Conservation (phyloP, 306 rosid genomes). For the Prunus kanzakura region DNA sequence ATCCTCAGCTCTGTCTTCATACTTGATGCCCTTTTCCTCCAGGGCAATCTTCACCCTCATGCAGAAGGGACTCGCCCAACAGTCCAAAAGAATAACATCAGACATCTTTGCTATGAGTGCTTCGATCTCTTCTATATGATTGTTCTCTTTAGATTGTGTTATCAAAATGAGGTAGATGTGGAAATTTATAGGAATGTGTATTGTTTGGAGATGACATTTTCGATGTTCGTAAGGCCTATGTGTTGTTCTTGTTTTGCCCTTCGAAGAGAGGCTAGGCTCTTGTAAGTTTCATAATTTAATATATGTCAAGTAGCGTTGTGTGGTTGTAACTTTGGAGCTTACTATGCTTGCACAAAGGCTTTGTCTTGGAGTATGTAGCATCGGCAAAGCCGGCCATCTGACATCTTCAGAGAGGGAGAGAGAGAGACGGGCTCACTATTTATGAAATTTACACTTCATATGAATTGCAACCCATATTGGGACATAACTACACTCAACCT, state of each 20-base stretch:
- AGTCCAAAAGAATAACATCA: slow-evolving; percentile 45
- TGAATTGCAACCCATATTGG: too few species aligned
- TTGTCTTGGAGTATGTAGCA: not conserved
- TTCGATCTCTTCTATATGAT: not conserved
- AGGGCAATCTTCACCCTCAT: slow-evolving; percentile 55
- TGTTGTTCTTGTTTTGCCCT: slow-evolving; percentile 2
- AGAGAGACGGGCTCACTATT: too few species aligned
- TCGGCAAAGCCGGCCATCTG: not conserved
- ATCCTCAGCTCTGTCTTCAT: slow-evolving; percentile 46
- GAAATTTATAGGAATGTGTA: not conserved
- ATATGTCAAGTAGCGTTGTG: not conserved
- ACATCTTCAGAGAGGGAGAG: too few species aligned
- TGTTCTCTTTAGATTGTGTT: not conserved
- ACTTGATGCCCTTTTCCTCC: slow-evolving; percentile 48
- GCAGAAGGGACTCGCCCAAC: slow-evolving; percentile 57
- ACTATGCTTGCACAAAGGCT: not conserved
- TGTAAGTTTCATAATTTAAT: not conserved
- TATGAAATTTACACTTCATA: too few species aligned
- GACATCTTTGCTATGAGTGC: slow-evolving; percentile 32
- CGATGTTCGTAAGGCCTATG: not conserved
- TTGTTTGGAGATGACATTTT: not conserved
- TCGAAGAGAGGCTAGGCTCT: not conserved
- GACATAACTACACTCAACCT: too few species aligned
- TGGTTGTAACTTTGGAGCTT: not conserved
- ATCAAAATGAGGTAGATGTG: not conserved